phyloP scores from a whole-genome alignment of 2,329 filamentous ascomycete species.

The Aspergillus chevalieri region DNA sequence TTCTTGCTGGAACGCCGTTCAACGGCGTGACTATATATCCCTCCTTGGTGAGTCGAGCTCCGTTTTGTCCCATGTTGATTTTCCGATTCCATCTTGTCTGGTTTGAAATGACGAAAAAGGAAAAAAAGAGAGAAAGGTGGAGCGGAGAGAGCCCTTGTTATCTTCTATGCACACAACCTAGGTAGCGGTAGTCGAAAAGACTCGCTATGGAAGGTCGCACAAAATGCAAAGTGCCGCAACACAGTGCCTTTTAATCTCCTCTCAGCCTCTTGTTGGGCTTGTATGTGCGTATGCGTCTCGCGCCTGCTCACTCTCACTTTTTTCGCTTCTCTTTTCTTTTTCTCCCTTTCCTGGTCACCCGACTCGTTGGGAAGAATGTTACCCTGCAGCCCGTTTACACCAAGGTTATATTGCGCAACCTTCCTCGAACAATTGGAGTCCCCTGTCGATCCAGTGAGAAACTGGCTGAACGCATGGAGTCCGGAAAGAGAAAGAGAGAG shows the following conservation, averaged over 20 bases:
- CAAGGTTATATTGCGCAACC: conserved; percentile 21
- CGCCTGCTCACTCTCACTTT: background rate
- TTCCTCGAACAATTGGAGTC: conserved; percentile 29
- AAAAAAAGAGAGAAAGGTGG: background rate
- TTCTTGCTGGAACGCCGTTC: conserved; percentile 43
- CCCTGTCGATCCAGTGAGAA: conserved; percentile 24
- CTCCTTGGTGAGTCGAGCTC: conserved; percentile 32
- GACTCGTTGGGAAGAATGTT: conserved; percentile 11
- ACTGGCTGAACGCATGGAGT: conserved; percentile 37
- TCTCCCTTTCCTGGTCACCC: background rate
- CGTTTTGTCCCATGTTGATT: conserved; percentile 36
- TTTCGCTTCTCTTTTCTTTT: background rate
- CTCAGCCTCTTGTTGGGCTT: background rate
- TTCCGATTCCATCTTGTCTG: conserved; percentile 36
- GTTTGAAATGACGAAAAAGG: background rate
- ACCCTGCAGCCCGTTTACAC: conserved; percentile 18
- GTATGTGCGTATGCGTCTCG: background rate
- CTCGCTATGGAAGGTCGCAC: conserved; percentile 20
- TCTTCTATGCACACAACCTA: conserved; percentile 9
- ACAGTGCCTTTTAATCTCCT: background rate
- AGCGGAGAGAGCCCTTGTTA: conserved; percentile 1
- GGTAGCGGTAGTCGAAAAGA: conserved; percentile 16
- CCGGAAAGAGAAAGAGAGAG: conserved; percentile 16
- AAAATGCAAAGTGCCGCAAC: conserved; percentile 11
- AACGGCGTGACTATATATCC: conserved; percentile 34